Conservation (phyloP, 148 eudicot species). For the Chenopodium formosanum region DNA sequence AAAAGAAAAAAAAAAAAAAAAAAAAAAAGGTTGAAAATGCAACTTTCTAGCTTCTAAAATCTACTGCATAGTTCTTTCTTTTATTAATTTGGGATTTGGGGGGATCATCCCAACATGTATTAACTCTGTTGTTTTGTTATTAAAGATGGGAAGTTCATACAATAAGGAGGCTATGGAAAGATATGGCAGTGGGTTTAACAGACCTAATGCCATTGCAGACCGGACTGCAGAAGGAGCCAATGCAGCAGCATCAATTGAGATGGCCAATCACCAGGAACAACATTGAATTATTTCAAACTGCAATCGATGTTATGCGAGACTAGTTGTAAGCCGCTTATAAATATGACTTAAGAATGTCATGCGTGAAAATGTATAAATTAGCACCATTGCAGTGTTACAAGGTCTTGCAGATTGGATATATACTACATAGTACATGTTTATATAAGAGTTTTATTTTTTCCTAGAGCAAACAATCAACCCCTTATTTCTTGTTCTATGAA, state of each 20-base stretch:
- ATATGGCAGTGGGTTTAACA: background rate
- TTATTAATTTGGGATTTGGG: too few relatives aligned
- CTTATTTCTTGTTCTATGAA: too few relatives aligned
- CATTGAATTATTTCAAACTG: background rate
- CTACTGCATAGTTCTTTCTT: too few relatives aligned
- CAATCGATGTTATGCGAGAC: background rate
- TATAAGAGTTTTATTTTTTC: background rate
- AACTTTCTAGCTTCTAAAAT: too few relatives aligned
- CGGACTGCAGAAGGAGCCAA: background rate
- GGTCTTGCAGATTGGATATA: background rate
- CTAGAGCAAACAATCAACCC: background rate
- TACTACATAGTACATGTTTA: background rate
- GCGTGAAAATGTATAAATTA: too few relatives aligned
- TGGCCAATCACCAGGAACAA: background rate
- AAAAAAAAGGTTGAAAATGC: too few relatives aligned
- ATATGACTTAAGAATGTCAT: too few relatives aligned
- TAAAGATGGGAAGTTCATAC: slow-evolving; percentile 28
- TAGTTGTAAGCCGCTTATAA: background rate
- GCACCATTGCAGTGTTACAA: background rate
- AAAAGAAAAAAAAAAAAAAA: too few relatives aligned
- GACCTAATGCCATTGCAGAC: background rate
- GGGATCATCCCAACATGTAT: background rate
- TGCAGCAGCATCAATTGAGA: background rate
- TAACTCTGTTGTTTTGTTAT: background rate
- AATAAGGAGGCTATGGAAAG: slow-evolving; percentile 15